A percentile compares a stretch with the other conserved stretches of the same genome.
phyloP scores from a whole-genome alignment of 225 moss, liverwort and hornwort genomes.

The Neckera pumila region DNA sequence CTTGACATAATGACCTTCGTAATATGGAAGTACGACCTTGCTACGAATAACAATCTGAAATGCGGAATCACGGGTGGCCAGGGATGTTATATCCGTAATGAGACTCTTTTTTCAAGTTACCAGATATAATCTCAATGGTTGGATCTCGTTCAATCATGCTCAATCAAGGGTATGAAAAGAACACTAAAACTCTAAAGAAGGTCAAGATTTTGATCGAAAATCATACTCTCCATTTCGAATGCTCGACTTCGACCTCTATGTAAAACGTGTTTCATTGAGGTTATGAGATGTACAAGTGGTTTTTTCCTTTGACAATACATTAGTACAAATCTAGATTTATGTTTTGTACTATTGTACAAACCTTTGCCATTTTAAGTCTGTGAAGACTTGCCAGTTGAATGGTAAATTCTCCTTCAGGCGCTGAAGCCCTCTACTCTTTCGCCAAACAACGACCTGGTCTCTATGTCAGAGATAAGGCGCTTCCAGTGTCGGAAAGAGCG shows the following conservation, averaged over 20 bases:
- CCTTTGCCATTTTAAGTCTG: neutral
- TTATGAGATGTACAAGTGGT: neutral
- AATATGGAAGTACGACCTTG: neutral
- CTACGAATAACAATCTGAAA: neutral
- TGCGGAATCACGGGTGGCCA: neutral
- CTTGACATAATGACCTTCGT: neutral
- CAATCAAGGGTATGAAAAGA: neutral
- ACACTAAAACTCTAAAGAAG: neutral
- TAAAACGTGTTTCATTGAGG: neutral
- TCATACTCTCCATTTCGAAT: neutral
- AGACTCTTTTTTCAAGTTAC: neutral
- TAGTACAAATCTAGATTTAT: neutral
- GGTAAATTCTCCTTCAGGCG: neutral
- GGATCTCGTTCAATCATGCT: neutral
- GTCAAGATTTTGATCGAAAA: neutral
- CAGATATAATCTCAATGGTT: neutral
- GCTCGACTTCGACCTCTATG: neutral
- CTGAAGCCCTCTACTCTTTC: conserved; percentile 43
- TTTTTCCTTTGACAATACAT: neutral
- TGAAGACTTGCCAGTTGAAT: neutral
- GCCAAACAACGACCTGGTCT: neutral
- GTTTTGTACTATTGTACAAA: no score
- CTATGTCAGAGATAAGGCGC: neutral
- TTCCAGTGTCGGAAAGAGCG: conserved; percentile 1
- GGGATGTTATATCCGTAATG: neutral